phyloP scores from a whole-genome alignment of 208 protist genomes.

The Strigomonas culicis region DNA sequence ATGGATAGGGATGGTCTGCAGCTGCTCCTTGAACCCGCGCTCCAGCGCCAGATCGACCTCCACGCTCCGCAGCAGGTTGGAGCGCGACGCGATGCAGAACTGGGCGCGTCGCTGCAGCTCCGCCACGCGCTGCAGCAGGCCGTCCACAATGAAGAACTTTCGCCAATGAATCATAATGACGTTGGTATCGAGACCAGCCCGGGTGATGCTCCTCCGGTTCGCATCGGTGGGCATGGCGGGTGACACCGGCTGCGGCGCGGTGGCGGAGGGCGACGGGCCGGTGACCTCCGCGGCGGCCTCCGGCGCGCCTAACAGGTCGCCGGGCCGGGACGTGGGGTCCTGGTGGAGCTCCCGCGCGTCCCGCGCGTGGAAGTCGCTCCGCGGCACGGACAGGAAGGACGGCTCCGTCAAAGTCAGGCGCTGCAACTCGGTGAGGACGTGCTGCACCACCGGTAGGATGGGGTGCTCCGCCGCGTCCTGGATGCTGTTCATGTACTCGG shows the following conservation, averaged over 20 bases:
- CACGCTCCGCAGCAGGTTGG: slow-evolving; percentile 22
- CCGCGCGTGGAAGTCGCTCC: slow-evolving; percentile 10
- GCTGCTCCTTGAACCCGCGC: slow-evolving; percentile 30
- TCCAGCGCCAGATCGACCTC: slow-evolving; percentile 24
- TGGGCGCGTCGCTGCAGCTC: slow-evolving; percentile 28
- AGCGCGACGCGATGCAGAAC: slow-evolving; percentile 27
- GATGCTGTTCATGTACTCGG: slow-evolving; percentile 41
- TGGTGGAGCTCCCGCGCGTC: too few species aligned
- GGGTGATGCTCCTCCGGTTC: slow-evolving; percentile 9
- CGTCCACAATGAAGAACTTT: slow-evolving; percentile 44
- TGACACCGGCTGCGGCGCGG: too few species aligned
- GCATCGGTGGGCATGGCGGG: not conserved
- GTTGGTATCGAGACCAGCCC: slow-evolving; percentile 5
- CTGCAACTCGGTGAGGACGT: slow-evolving; percentile 36
- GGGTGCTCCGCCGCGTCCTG: slow-evolving; percentile 39
- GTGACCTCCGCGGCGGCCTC: not conserved
- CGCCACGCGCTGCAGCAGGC: slow-evolving; percentile 27
- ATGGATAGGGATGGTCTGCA: slow-evolving; percentile 23
- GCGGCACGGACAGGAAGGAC: slow-evolving; percentile 28
- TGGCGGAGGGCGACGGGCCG: not conserved
- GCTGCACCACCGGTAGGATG: slow-evolving; percentile 38
- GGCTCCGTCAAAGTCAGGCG: slow-evolving; percentile 26
- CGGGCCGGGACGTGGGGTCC: too few species aligned
- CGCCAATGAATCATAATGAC: slow-evolving; percentile 53
- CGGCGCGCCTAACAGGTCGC: not conserved